Evolutionary conservation across 163 green algal species (phyloP), one percentile per base, ranked within the genome.

Genomic region (Chloromonas sp.): DNA sequence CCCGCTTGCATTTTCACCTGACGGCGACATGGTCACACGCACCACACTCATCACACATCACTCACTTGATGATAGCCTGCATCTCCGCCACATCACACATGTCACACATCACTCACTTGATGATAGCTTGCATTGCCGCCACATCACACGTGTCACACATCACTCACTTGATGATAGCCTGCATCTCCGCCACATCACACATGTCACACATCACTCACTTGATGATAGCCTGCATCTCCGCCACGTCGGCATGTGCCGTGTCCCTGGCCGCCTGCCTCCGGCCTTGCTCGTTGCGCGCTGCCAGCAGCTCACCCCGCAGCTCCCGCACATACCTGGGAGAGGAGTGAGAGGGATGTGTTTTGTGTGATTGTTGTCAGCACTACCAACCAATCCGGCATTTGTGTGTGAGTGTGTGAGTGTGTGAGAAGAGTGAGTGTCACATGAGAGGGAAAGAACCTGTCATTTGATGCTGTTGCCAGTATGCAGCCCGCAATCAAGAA

Each of bases 261-360:
- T 81, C 74, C 0, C 15, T 5, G 60, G 71, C 60, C 11, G 14
- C 60, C 60, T 60, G 57, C 60, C 83, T 83, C 15, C 86, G 81
- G n/a, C 57, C 59, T 60, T 81, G 58, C 81, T 89, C 86, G 58
- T 82, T 84, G 36, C 70, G 62, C 36, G 80, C 86, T 1, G 83
- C 83, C 58, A 83, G 83, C 36, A 89, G 81, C 83, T 89, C 86
- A 11, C 86, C 86, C n/a, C 83, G 83, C 61, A 89, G 83, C 83
- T 81, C 14, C 1, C 14, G 71, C 71, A 85, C 82, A 70, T 81
- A 85, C 8, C 82, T 85, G 82, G 58, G 61, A 76, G 13, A 60
- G 60, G 15, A 59, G 76, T 2, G 8, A 82, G 2, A 62, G 36
- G 36, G 36, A 36, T 36, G 36, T 36, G 36, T 36, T 36, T 36